Base-by-base conservation (phyloP, 129 eudicot species). In the Lactuca sativa region DNA sequence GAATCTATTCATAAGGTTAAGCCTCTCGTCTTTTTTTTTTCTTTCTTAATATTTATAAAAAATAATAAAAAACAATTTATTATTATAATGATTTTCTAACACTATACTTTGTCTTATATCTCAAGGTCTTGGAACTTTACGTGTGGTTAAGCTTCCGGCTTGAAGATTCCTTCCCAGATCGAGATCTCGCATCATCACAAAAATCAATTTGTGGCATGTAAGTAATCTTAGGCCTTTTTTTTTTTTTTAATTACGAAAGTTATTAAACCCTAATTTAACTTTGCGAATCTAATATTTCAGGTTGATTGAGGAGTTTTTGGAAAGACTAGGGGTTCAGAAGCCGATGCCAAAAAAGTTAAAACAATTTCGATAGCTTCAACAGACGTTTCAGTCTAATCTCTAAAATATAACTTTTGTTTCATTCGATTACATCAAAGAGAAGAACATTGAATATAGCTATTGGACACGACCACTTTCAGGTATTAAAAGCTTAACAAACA, bases 1-100 rank as follows among this genome's bases (percentile, higher is more conserved):
- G 98, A 93, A 82, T 93, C 98, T 14, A 83, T 93, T 67, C 98
- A 93, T 81, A 93, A 93, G 97, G 98, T 89, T 89, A 30, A 30
- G 86, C 64, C 32, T 58, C 40, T 31, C 48, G 62, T 62, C 34
- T 38, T 40, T 16, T 18, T 16, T 18, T 21, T 15, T 15, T 25
- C 10, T 9, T 44, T 44, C 13, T 44, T 9, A 44, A 1, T 47
- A 2, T 47, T 47, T 47, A 47, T 12, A 47, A 12, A 47, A 47
- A 6, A 12, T 12, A 9, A 6, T 47, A 11, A 47, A 3, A 12
- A 8, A 34, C 4, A 12, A 14, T 31, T 32, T 48, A 31, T 3
- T 12, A 32, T 18, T 25, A 30, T 44, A 60, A 7, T 60, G 9
- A 30, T 16, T 25, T 0, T 25, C 30, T 25, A 25, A 25, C 30